Base-by-base conservation (phyloP, 2,329 filamentous ascomycete genomes). In the Fusarium cicatricum region DNA sequence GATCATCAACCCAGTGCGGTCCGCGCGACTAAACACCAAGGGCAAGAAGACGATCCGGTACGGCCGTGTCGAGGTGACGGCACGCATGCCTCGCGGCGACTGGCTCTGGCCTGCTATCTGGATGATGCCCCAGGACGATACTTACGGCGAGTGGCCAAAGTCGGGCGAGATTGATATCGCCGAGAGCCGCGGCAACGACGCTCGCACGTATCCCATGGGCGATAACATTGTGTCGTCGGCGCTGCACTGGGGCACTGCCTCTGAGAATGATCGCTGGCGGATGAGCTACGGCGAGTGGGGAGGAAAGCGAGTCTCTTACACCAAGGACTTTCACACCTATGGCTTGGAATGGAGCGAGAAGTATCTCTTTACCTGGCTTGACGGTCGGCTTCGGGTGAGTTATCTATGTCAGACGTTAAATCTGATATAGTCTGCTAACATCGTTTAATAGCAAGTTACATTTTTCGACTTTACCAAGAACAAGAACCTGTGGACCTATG, bases 91-190 rank as follows among this genome's bases (percentile, higher is more conserved):
- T 7, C 70, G 69, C 29, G 82, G 82, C 5, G 80, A 84, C 65
- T 85, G 82, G 82, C 68, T 85, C 19, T 84, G 82, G 82, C 81
- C 74, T 58, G 79, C 78, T 34, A 77, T 78, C 40, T 77, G 75
- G 66, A 69, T 69, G 66, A 69, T 82, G 77, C 81, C 81, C 7
- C 72, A 76, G 58, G 71, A 78, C 45, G 70, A 69, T 9, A 74
- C 72, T 11, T 84, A 84, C 55, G 82, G 82, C 11, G 66, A 67
- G 14, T 84, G 82, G 82, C 82, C 82, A 2, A 67, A 71, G 14
- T 80, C 76, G 31, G 82, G 82, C 10, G 82, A 84, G 68, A 84
- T 84, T 52, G 82, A 84, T 65, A 80, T 84, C 49, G 73, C 75
- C 52, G 80, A 83, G 70, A 71, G 72, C 23, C 73, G 80, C 29